Base-by-base conservation (phyloP, 345 rosid genomes). In the Camelina sativa region DNA sequence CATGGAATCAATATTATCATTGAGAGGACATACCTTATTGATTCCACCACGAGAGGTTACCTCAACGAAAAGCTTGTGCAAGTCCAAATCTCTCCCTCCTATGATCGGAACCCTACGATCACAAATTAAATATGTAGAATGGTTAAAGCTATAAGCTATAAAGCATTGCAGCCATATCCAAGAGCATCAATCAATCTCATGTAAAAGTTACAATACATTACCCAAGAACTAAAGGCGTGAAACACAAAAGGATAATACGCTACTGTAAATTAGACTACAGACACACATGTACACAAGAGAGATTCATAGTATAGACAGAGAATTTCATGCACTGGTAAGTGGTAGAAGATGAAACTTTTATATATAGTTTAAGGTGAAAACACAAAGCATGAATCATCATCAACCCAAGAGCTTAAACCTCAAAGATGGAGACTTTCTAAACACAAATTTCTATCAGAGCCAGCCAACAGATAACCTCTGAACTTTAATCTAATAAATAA, bases 11-110 rank as follows among this genome's bases (percentile, higher is more conserved):
- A 3, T n/a, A 30, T 74, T 28, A 47, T 11, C 11, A 43, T 38
- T 40, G 7, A 57, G 40, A 75, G 55, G 23, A 44, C 75, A 62
- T 84, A 91, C 99, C 98, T 92, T 96, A 74, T 84, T 89, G 69
- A 96, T 82, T 35, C 99, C 99, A 53, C 99, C 99, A 7, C 97
- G 95, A 72, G 96, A 69, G 17, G 99, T 96, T 64, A 96, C 99
- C 81, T 96, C 99, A 17, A 89, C 75, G 67, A 96, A 96, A 71
- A 96, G 97, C 56, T 79, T 83, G 79, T 96, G 97, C 88, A 96
- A 83, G 72, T 96, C 94, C 61, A 96, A 83, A 53, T 91, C 96
- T 79, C 78, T 88, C 35, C 99, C 98, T 32, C 97, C 99, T 61
- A 96, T 91, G 16, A 89, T 88, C 0, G 99, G 99, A 10, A 89